Percentiles rank a stretch among this genome's conserved stretches.
These are phyloP conservation scores for Chlorella sorokiniana DNA, from an alignment of 139 green algal species.

Conservation along the genomic window DNA sequence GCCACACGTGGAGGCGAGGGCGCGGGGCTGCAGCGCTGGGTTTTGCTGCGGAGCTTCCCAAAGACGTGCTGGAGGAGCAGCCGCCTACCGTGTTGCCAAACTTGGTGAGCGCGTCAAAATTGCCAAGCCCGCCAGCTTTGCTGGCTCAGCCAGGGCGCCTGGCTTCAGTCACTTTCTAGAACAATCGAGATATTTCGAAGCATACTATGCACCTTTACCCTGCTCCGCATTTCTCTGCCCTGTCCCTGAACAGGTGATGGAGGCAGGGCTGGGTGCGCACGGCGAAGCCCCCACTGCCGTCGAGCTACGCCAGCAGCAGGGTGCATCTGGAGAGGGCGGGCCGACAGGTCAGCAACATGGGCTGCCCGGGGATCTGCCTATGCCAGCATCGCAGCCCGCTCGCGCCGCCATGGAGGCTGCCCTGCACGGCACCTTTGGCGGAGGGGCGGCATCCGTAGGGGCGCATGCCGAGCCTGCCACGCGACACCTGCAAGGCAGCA, in stretches of 20 bases:
- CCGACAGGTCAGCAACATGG: too few relatives aligned
- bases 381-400: background rate
- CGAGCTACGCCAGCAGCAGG: background rate
- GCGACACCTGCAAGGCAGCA: background rate
- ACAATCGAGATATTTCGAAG: too few relatives aligned
- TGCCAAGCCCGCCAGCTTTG: too few relatives aligned
- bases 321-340: background rate
- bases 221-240: background rate
- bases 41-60: background rate
- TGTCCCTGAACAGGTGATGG: conserved; percentile 1
- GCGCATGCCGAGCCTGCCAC: too few relatives aligned
- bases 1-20: background rate
- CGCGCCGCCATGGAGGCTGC: background rate
- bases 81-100: background rate
- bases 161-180: too few relatives aligned
- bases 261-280: background rate
- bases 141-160: too few relatives aligned
- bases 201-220: too few relatives aligned
- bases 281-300: background rate
- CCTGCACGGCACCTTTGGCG: background rate
- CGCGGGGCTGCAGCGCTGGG: background rate
- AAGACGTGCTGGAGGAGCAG: background rate
- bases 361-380: too few relatives aligned
- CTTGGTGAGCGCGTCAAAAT: too few relatives aligned
- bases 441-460: background rate